Percentiles rank a stretch among this genome's conserved stretches.
These are phyloP conservation scores for Lachnellula occidentalis DNA, from an alignment of 2,329 filamentous ascomycete species.

Conservation along the genomic window DNA sequence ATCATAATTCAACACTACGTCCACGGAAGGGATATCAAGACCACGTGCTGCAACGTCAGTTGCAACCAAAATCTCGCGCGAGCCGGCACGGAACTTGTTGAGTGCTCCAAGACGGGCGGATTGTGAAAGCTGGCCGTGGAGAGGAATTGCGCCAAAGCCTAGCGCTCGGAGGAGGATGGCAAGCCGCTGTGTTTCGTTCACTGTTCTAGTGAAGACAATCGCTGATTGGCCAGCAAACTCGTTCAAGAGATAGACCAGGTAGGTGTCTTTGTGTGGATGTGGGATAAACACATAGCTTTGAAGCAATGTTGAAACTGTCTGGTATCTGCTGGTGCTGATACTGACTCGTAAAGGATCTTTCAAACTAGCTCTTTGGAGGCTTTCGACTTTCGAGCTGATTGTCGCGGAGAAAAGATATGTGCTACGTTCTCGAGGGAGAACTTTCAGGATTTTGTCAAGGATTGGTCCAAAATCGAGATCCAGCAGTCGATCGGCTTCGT, in stretches of 20 bases:
- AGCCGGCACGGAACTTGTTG: conserved; percentile 79
- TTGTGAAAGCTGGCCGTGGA: conserved; percentile 90
- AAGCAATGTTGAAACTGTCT: conserved; percentile 83
- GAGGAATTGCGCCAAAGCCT: conserved; percentile 83
- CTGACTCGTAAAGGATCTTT: conserved; percentile 78
- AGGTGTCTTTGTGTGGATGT: conserved; percentile 81
- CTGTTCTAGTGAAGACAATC: conserved; percentile 89
- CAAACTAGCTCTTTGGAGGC: conserved; percentile 81
- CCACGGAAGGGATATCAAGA: conserved; percentile 88
- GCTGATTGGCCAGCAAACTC: conserved; percentile 80
- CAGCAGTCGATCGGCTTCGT: conserved; percentile 86
- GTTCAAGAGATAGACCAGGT: conserved; percentile 80
- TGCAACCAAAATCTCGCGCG: conserved; percentile 81
- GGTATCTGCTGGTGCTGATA: conserved; percentile 77
- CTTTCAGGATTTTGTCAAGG: conserved; percentile 88
- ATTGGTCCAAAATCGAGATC: conserved; percentile 93
- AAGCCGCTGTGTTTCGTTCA: conserved; percentile 83
- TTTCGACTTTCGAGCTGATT: conserved; percentile 90
- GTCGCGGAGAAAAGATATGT: conserved; percentile 94
- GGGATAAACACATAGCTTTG: conserved; percentile 86
- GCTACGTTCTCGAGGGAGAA: conserved; percentile 68
- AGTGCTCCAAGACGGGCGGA: conserved; percentile 80
- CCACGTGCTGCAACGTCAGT: conserved; percentile 93
- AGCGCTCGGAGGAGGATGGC: conserved; percentile 77
- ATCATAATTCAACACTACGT: conserved; percentile 81